Conservation (phyloP, 163 green algal species). For the Trebouxiophyceae sp. region DNA sequence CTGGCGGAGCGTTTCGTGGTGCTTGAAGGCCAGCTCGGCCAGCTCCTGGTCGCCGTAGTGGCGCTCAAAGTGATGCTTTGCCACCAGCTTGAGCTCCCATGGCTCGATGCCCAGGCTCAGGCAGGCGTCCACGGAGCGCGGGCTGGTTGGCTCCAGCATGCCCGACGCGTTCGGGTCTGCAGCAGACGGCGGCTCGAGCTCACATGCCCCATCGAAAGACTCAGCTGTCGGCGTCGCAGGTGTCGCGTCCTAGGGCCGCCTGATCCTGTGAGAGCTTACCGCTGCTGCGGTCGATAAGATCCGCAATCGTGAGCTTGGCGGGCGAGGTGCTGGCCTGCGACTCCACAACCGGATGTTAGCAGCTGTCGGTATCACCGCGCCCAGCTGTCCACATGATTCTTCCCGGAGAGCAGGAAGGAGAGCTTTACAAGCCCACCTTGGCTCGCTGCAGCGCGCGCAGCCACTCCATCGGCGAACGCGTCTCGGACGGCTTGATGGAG, state of each 20-base stretch:
- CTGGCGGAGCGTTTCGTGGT: slow-evolving; percentile 56
- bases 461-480: slow-evolving; percentile 43
- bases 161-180: slow-evolving; percentile 39
- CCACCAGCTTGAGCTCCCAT: slow-evolving; percentile 45
- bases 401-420: too few species aligned
- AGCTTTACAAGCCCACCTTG: too few species aligned
- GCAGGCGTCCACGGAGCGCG: slow-evolving; percentile 71
- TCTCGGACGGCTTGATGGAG: too few species aligned
- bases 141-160: slow-evolving; percentile 49
- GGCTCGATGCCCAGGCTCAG: slow-evolving; percentile 75
- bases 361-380: too few species aligned
- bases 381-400: too few species aligned
- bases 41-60: slow-evolving; percentile 50
- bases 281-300: slow-evolving; percentile 56
- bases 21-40: slow-evolving; percentile 50
- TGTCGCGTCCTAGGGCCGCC: too few species aligned
- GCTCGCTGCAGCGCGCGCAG: slow-evolving; percentile 50
- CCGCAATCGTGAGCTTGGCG: slow-evolving; percentile 54
- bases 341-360: too few species aligned
- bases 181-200: not conserved
- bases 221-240: too few species aligned
- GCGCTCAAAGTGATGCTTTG: slow-evolving; percentile 36
- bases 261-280: slow-evolving; percentile 20
- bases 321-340: too few species aligned
- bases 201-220: too few species aligned